Percentiles rank a stretch among this genome's conserved stretches.
Evolutionary conservation across 2,329 filamentous ascomycete species (phyloP).

Genomic region (Aspergillus pseudotamarii): DNA sequence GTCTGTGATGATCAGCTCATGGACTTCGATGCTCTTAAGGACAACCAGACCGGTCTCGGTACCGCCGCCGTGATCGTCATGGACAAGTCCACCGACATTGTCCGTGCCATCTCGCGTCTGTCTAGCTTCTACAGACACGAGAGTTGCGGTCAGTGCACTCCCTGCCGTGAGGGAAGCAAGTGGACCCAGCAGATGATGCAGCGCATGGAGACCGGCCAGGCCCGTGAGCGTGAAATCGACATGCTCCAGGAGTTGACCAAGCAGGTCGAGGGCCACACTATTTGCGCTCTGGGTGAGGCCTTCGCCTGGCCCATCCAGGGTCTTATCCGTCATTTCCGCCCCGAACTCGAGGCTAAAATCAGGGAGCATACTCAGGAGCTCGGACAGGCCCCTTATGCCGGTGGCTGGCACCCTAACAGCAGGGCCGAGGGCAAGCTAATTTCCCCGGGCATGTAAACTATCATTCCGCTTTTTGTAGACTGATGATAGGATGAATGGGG

Average conservation of each 20-base stretch:
- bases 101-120: constrained; percentile 88
- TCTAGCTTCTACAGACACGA: constrained; percentile 98
- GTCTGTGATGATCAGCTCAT: constrained; percentile 95
- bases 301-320: constrained; percentile 99
- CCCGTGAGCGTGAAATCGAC: constrained; percentile 89
- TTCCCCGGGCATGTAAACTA: constrained; percentile 84
- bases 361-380: constrained; percentile 72
- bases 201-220: constrained; percentile 89
- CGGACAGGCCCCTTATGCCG: constrained; percentile 71
- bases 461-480: constrained; percentile 4
- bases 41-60: constrained; percentile 94
- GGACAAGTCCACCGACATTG: constrained; percentile 96
- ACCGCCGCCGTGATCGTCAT: constrained; percentile 98
- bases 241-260: constrained; percentile 99
- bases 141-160: constrained; percentile 96
- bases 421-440: constrained; percentile 79
- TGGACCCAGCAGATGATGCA: constrained; percentile 99
- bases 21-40: constrained; percentile 98
- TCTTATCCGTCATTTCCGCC: constrained; percentile 96
- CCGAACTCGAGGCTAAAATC: constrained; percentile 91
- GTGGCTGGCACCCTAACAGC: constrained; percentile 81
- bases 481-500: constrained; percentile 7
- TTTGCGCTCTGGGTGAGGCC: constrained; percentile 95
- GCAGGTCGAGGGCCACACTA: constrained; percentile 98
- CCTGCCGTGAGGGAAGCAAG: constrained; percentile 98